Base-by-base conservation (phyloP, 768 basidiomycete species). In the Lentinula raphanica region DNA sequence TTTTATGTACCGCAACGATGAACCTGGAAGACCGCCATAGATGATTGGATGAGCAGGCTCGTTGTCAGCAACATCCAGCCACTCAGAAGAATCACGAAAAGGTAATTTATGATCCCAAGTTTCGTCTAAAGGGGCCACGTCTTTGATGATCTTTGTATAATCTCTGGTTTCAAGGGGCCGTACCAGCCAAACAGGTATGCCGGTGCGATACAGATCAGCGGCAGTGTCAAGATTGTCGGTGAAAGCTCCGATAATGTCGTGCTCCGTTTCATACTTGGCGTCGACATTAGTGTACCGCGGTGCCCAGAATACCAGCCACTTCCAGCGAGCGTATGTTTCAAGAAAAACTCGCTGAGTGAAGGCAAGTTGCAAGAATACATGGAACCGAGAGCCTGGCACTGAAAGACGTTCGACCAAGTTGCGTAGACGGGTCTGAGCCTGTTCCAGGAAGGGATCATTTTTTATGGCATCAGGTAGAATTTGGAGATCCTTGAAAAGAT, bases 151-250 rank as follows among this genome's bases (percentile, higher is more conserved):
- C 39, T 9, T 23, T 15, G 35, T 39, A 32, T 17, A 40, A 8
- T 8, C 31, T 27, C 23, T 15, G 9, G 13, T 19, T 29, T 17
- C 36, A 17, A 21, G n/a, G 29, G 35, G n/a, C 19, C 54, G 54
- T n/a, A 56, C 35, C 17, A 56, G n/a, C 54, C 54, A 56, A 17
- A 56, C 35, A 11, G 54, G 54, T 17, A 56, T 56, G 19, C 54
- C 54, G 17, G 42, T 25, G 21, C 54, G 25, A 40, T 42, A 39
- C 12, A 56, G 28, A 19, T 42, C 21, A 19, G 31, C 35, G 21
- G 54, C 54, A 56, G 17, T 56, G 54, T 56, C 35, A 42, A 44
- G 54, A 56, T 56, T 56, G 17, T 56, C 25, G 15, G 54, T 42
- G 21, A 56, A 25, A 15, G 54, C 38, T 9, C 31, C 31, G 17